phyloP scores from a whole-genome alignment of 495 filamentous ascomycete species.

The Penicillium antarcticum region DNA sequence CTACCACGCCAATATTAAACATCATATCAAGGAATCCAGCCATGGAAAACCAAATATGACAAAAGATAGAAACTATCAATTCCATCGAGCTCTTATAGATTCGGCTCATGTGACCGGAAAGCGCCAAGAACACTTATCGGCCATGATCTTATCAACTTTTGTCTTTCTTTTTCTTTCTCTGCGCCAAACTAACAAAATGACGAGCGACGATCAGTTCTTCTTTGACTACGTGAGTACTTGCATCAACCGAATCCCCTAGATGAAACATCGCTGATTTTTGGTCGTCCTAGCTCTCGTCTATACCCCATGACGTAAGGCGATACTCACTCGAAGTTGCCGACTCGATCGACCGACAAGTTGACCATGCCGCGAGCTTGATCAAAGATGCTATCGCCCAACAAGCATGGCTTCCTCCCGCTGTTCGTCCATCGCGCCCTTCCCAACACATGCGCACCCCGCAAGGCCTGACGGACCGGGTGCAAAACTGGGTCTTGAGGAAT shows the following conservation, averaged over 20 bases:
- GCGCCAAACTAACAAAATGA: conserved; percentile 34
- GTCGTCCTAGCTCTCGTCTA: conserved; percentile 61
- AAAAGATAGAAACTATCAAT: neutral
- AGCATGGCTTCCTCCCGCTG: conserved; percentile 66
- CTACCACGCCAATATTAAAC: too few species aligned
- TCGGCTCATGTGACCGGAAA: conserved; percentile 20
- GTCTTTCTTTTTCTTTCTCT: conserved; percentile 5
- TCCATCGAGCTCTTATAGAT: neutral
- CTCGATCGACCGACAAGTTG: conserved; percentile 72
- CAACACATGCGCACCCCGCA: conserved; percentile 39
- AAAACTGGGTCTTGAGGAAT: conserved; percentile 65
- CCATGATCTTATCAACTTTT: conserved; percentile 17
- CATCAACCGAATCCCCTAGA: neutral
- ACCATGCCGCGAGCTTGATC: conserved; percentile 60
- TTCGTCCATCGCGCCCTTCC: conserved; percentile 53
- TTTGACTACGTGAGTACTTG: conserved; percentile 42
- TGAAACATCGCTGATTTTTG: conserved; percentile 6
- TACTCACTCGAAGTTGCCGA: conserved; percentile 67
- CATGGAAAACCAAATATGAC: too few species aligned
- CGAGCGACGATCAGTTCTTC: conserved; percentile 51
- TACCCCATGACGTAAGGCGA: conserved; percentile 66
- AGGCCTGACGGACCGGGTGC: conserved; percentile 37
- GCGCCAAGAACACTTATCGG: conserved; percentile 11
- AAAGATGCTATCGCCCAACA: conserved; percentile 60
- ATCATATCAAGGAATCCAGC: too few species aligned